Evolutionary conservation across 371 early-diverging fungal species (phyloP).

Genomic region (Syncephalis fuscata): DNA sequence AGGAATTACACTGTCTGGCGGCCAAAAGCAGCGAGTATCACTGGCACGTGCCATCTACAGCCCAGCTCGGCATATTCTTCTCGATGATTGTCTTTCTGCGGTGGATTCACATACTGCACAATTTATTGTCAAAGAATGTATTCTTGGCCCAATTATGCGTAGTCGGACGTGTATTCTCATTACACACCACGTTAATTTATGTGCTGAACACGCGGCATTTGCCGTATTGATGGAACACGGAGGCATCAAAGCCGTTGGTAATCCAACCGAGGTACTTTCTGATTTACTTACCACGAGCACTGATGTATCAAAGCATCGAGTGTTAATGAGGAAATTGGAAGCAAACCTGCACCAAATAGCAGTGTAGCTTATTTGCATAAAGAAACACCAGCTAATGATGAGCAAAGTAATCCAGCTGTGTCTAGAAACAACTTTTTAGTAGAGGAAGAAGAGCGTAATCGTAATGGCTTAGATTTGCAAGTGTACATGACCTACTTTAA

Average conservation of each 20-base stretch:
- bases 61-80: constrained; percentile 44
- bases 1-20: constrained; percentile 57
- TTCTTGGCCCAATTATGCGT: constrained; percentile 48
- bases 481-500: too few relatives aligned
- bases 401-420: too few relatives aligned
- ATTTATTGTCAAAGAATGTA: constrained; percentile 51
- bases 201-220: constrained; percentile 40
- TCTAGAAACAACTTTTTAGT: too few relatives aligned
- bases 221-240: constrained; percentile 49
- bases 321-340: too few relatives aligned
- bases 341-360: too few relatives aligned
- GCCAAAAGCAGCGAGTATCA: constrained; percentile 64
- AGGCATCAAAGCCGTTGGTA: constrained; percentile 15
- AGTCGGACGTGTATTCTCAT: constrained; percentile 68
- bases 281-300: too few relatives aligned
- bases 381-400: too few relatives aligned
- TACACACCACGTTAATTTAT: constrained; percentile 73
- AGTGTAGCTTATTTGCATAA: too few relatives aligned
- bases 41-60: constrained; percentile 75
- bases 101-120: constrained; percentile 79
- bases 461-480: too few relatives aligned
- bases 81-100: constrained; percentile 74
- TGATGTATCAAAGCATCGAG: constrained; percentile 21
- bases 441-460: too few relatives aligned
- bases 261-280: constrained; percentile 21